These are phyloP conservation scores for Aspergillus spinulosporus DNA, from an alignment of 2,329 filamentous ascomycete genomes.

Conservation along the genomic window DNA sequence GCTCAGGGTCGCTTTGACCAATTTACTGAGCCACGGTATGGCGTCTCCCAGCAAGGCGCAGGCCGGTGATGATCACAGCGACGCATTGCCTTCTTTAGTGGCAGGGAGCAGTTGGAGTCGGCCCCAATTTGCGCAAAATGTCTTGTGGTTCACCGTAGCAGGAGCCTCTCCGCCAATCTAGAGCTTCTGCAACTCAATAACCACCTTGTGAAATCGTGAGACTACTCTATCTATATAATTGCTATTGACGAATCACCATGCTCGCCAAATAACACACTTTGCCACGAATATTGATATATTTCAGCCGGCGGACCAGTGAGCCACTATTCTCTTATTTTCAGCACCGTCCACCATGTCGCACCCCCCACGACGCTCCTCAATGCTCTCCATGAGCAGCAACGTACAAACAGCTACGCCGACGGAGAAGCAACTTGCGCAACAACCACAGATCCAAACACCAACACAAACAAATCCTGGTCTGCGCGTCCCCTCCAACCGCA, in stretches of 20 bases:
- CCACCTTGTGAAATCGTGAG: neutral
- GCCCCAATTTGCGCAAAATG: slow-evolving; percentile 15
- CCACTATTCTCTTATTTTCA: neutral
- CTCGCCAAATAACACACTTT: too few relatives aligned
- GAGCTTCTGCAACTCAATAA: neutral
- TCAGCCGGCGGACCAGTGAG: neutral
- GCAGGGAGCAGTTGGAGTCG: neutral
- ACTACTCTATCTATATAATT: too few relatives aligned
- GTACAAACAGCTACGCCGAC: slow-evolving; percentile 21
- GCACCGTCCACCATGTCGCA: slow-evolving; percentile 28
- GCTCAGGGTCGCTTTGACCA: neutral
- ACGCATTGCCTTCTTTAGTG: neutral
- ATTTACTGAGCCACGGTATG: too few relatives aligned
- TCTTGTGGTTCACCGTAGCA: slow-evolving; percentile 17
- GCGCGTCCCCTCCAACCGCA: slow-evolving; percentile 86
- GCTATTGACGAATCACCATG: too few relatives aligned
- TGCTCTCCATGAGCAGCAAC: slow-evolving; percentile 36
- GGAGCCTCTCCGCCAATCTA: neutral
- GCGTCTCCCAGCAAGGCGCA: neutral
- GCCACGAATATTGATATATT: too few relatives aligned
- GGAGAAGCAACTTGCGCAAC: slow-evolving; percentile 29
- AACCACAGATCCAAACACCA: slow-evolving; percentile 50
- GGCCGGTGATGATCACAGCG: neutral
- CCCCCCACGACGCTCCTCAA: slow-evolving; percentile 32
- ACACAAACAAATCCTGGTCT: slow-evolving; percentile 58